Evolutionary conservation across 768 basidiomycete genomes (phyloP).

Genomic region (Lentinus tigrinus): DNA sequence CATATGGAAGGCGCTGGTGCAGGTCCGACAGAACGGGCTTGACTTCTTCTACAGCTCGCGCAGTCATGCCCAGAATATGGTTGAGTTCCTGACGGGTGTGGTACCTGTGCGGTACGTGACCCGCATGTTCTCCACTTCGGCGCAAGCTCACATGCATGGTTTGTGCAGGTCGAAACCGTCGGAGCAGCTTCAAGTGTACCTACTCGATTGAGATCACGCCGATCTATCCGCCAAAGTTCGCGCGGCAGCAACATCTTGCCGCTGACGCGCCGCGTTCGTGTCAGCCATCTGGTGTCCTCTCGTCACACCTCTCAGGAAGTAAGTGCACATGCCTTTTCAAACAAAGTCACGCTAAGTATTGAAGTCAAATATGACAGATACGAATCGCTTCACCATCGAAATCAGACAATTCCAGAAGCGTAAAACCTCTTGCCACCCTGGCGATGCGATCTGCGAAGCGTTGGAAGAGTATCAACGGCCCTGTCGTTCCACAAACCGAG

Average conservation of each 20-base stretch:
- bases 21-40: constrained; percentile 97
- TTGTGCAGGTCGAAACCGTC: constrained; percentile 78
- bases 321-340: too few species aligned
- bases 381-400: too few species aligned
- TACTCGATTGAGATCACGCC: constrained; percentile 97
- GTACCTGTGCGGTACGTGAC: constrained; percentile 78
- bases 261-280: constrained; percentile 82
- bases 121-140: not conserved
- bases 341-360: too few species aligned
- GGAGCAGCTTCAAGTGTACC: constrained; percentile 95
- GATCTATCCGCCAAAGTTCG: constrained; percentile 84
- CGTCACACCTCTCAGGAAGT: too few species aligned
- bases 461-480: too few species aligned
- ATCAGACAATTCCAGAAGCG: too few species aligned
- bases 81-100: constrained; percentile 85
- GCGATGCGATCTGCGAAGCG: too few species aligned
- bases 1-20: constrained; percentile 97
- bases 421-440: too few species aligned
- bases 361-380: too few species aligned
- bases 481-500: too few species aligned
- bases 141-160: not conserved
- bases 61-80: constrained; percentile 94
- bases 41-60: constrained; percentile 96
- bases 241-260: constrained; percentile 88
- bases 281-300: too few species aligned